A percentile compares a stretch with the other conserved stretches of the same genome.
Evolutionary conservation across 129 eudicot species (phyloP).

Genomic region (Cynara cardunculus): DNA sequence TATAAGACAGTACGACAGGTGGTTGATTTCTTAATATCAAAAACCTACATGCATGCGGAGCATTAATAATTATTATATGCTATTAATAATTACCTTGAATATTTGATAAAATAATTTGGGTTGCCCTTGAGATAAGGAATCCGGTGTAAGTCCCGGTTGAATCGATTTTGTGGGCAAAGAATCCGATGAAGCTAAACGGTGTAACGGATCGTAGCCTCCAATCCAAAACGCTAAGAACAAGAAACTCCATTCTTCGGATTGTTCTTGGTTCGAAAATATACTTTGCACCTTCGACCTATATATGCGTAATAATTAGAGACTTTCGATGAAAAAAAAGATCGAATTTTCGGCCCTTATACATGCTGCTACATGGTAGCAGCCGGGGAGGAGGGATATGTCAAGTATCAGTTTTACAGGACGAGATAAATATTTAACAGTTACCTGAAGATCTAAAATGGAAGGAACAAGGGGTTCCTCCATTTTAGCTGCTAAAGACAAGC

Average conservation of each 20-base stretch:
- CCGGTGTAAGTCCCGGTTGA: constrained; percentile 58
- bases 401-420: too few relatives aligned
- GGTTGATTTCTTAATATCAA: constrained; percentile 25
- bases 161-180: constrained; percentile 75
- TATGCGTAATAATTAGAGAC: background rate
- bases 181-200: constrained; percentile 76
- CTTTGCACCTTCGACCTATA: constrained; percentile 77
- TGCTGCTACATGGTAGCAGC: too few relatives aligned
- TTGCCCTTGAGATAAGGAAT: constrained; percentile 72
- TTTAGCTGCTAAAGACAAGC: constrained; percentile 94
- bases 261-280: constrained; percentile 75
- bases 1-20: constrained; percentile 11
- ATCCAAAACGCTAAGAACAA: constrained; percentile 70
- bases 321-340: background rate
- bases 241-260: constrained; percentile 78
- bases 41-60: constrained; percentile 36
- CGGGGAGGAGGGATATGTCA: too few relatives aligned
- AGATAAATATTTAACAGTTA: constrained; percentile 6
- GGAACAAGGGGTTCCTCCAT: constrained; percentile 99
- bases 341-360: too few relatives aligned
- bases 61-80: constrained; percentile 19
- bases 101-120: constrained; percentile 68
- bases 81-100: constrained; percentile 48
- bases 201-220: constrained; percentile 88
- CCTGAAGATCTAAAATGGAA: constrained; percentile 88